A percentile compares a stretch with the other conserved stretches of the same genome.
These are phyloP conservation scores for Ogataea siamensis DNA, from an alignment of 805 yeast species.

Conservation along the genomic window DNA sequence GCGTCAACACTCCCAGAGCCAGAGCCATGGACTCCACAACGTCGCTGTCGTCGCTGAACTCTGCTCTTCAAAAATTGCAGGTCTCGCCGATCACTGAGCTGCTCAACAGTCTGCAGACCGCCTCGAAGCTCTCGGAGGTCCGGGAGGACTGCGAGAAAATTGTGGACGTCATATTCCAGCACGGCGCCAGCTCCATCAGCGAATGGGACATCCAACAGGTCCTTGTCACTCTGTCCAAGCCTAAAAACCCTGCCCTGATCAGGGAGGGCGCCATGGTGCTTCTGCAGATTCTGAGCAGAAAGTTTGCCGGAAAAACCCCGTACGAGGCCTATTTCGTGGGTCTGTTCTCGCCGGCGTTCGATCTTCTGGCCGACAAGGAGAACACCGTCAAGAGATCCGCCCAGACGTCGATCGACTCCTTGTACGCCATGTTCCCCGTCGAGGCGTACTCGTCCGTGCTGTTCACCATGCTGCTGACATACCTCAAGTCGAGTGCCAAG, in stretches of 20 bases:
- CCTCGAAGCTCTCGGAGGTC: constrained; percentile 52
- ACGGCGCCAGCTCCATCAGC: constrained; percentile 47
- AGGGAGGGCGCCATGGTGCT: constrained; percentile 76
- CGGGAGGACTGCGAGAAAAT: constrained; percentile 53
- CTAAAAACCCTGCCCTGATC: constrained; percentile 68
- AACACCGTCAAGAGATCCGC: constrained; percentile 82
- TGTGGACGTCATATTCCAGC: constrained; percentile 44
- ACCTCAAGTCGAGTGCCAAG: constrained; percentile 79
- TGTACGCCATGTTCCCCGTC: constrained; percentile 66
- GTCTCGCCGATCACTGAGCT: constrained; percentile 64
- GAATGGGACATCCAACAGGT: constrained; percentile 69
- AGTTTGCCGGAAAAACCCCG: constrained; percentile 66
- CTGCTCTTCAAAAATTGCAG: constrained; percentile 65
- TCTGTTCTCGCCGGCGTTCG: constrained; percentile 62
- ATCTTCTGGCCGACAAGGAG: constrained; percentile 82
- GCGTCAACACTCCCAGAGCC: constrained; percentile 29
- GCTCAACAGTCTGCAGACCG: constrained; percentile 50
- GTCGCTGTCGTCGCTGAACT: constrained; percentile 62
- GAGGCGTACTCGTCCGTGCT: constrained; percentile 78
- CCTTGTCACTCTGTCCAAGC: constrained; percentile 62
- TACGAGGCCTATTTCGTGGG: constrained; percentile 71
- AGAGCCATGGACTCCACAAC: constrained; percentile 49
- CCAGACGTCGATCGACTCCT: constrained; percentile 69
- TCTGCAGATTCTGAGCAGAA: constrained; percentile 51
- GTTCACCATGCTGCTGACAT: constrained; percentile 56